These are phyloP conservation scores for Gossypium thurberi DNA, from an alignment of 345 rosid genomes.

Conservation along the genomic window DNA sequence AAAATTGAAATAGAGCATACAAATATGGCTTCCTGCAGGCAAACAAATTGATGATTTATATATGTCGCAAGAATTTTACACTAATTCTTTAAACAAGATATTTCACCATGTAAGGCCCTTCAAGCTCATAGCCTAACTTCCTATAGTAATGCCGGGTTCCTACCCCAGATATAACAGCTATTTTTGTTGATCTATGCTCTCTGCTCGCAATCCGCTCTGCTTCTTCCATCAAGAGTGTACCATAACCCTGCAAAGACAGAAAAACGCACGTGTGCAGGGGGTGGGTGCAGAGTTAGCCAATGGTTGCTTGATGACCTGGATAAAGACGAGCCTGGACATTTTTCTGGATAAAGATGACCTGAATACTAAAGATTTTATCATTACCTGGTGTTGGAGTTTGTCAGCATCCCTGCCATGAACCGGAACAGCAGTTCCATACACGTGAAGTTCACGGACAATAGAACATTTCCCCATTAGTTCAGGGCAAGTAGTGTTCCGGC, in stretches of 20 bases:
- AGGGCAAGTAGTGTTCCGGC: slow-evolving; percentile 77
- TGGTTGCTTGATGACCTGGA: not conserved
- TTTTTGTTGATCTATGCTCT: slow-evolving; percentile 80
- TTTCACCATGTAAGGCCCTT: slow-evolving; percentile 97
- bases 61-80: not conserved
- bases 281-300: not conserved
- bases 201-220: slow-evolving; percentile 76
- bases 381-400: slow-evolving; percentile 98
- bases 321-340: not conserved
- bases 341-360: not conserved
- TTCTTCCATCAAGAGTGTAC: slow-evolving; percentile 96
- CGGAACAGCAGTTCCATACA: slow-evolving; percentile 98
- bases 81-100: slow-evolving; percentile 36
- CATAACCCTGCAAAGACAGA: slow-evolving; percentile 56
- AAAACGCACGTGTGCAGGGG: no score
- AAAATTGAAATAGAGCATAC: not conserved
- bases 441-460: slow-evolving; percentile 96
- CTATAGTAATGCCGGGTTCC: slow-evolving; percentile 94
- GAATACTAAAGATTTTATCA: not conserved
- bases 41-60: not conserved
- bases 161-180: slow-evolving; percentile 90
- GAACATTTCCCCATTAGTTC: slow-evolving; percentile 87
- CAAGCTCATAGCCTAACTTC: slow-evolving; percentile 84
- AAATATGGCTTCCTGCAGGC: not conserved
- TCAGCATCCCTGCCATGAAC: slow-evolving; percentile 96